Evolutionary conservation across 352 stramenopile species (phyloP), one percentile per base, ranked within the genome.

Genomic region (Globisporangium iwayamae): DNA sequence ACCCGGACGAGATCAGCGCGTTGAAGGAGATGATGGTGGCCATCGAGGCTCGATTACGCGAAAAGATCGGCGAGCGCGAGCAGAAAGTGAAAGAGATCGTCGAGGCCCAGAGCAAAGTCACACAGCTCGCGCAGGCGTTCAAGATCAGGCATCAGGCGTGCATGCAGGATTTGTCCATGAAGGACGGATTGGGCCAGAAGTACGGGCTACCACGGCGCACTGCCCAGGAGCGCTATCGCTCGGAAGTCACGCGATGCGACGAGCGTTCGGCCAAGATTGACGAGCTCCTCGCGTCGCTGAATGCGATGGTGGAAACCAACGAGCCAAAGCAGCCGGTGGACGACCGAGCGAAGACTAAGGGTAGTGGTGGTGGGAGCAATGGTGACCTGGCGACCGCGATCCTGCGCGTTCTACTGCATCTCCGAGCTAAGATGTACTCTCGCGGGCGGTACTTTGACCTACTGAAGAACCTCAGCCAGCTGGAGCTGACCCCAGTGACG

Each of bases 121-220:
- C 83, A n/a, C 66, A 62, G 11, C 63, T 73, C 22, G 76, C 65
- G 20, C 56, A 79, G 32, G 50, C 68, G 5, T 96, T 96, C 73
- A 87, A 93, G 57, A 52, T 62, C 8, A 75, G 85, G 20, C 88
- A 90, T 66, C 81, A 93, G 34, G 30, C 52, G n/a, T 94, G 80
- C 54, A 64, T 91, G 20, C 87, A 94, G 61, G 85, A 66, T 41
- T 66, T 98, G 50, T 92, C 84, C 16, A 91, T 98, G 73, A 86
- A 88, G 56, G 88, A 97, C 65, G 90, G 91, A 0, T 72, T 98
- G 0, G 90, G 90, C 0, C 87, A 91, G 67, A 97, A 94, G 70
- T 97, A 93, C 41, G 89, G 91, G 14, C 68, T 92, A 25, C 91
- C 91, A 56, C 72, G 88, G 0, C 83, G 90, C 36, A 86, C 77